Evolutionary conservation across 139 green algal genomes (phyloP).

Genomic region (Tetradesmus obliquus): DNA sequence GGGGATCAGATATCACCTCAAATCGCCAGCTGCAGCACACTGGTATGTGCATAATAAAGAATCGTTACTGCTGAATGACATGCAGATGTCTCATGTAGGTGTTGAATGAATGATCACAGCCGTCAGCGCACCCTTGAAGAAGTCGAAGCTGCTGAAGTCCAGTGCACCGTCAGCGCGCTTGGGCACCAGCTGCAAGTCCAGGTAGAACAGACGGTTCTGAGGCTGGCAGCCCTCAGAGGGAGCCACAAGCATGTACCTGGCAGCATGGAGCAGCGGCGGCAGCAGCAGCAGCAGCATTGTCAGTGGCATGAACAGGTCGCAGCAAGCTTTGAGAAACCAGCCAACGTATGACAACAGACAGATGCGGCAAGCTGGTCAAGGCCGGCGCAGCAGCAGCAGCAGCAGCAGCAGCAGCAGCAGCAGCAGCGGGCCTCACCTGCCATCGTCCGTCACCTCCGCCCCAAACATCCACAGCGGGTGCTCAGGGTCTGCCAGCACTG

Average conservation of each 20-base stretch:
- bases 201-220: slow-evolving; percentile 77
- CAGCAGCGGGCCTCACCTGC: slow-evolving; percentile 60
- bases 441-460: slow-evolving; percentile 85
- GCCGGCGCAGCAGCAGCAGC: neutral
- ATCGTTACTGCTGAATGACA: no score
- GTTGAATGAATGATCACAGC: no score
- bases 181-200: slow-evolving; percentile 67
- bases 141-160: slow-evolving; percentile 71
- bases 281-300: neutral
- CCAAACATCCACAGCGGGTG: slow-evolving; percentile 81
- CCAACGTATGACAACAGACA: neutral
- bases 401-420: neutral
- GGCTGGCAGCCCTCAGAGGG: slow-evolving; percentile 84
- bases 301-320: neutral
- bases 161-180: slow-evolving; percentile 47
- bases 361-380: neutral
- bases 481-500: slow-evolving; percentile 69
- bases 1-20: no score
- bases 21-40: no score
- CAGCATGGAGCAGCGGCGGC: neutral
- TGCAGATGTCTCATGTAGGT: no score
- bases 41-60: no score
- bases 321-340: no score
- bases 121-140: slow-evolving; percentile 52
- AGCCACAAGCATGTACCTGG: slow-evolving; percentile 83